These are phyloP conservation scores for Diplodia mutila DNA, from an alignment of 2,329 filamentous ascomycete genomes.

Conservation along the genomic window DNA sequence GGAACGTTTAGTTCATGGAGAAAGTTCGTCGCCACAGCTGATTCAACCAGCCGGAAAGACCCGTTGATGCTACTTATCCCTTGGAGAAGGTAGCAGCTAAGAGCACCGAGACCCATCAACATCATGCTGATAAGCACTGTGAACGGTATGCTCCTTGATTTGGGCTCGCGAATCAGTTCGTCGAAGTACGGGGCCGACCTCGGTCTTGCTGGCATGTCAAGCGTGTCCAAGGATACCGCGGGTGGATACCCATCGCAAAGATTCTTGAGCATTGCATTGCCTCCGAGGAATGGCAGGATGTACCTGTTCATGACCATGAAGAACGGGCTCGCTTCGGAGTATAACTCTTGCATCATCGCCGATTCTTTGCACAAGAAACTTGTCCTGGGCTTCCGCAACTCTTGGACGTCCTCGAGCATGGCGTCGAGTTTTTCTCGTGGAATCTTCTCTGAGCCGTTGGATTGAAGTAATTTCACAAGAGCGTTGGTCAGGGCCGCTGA, in stretches of 20 bases:
- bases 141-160: neutral
- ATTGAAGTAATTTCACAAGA: neutral
- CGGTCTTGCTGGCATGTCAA: neutral
- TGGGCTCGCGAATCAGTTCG: neutral
- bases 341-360: neutral
- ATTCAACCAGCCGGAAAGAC: neutral
- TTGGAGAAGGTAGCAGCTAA: neutral
- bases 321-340: neutral
- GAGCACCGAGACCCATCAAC: neutral
- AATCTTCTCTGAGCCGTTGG: neutral
- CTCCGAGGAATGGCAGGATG: neutral
- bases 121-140: neutral
- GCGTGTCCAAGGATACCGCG: neutral
- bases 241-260: neutral
- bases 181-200: neutral
- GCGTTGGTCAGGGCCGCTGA: constrained; percentile 29
- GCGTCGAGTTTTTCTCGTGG: neutral
- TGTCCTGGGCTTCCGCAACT: neutral
- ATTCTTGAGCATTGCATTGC: neutral
- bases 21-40: neutral
- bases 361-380: neutral
- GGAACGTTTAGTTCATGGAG: neutral
- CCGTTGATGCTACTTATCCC: neutral
- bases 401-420: neutral
- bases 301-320: neutral